Evolutionary conservation across 2,329 filamentous ascomycete species (phyloP), one percentile per base, ranked within the genome.

Genomic region (Cadophora sp.): DNA sequence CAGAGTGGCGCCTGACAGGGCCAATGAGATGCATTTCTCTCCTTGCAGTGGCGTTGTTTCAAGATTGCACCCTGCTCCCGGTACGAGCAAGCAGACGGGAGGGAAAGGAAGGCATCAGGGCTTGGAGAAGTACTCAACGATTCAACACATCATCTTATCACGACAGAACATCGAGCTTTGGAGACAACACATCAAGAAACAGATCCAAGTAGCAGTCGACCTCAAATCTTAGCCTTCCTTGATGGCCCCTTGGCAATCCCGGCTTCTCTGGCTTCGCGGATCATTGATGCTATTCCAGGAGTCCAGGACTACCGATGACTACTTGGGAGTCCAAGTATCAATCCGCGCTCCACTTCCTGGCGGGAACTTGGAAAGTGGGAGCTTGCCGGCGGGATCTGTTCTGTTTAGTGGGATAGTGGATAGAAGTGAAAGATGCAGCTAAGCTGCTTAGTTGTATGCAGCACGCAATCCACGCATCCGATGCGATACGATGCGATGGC

Each of bases 41-140:
- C 59, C 59, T 48, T 50, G 59, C 59, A 62, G 59, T 62, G 59
- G 59, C 59, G 40, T 50, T 14, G 59, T 62, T 62, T 62, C 59
- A 62, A 48, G 26, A 29, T 62, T 50, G 59, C 40, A 48, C 34
- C 24, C 34, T 37, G 34, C 34, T 37, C 34, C 34, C 9, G 9
- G 34, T 37, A 11, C 34, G 7, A 37, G 34, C 34, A 37, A 37
- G 34, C 34, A 37, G 34, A 61, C 37, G 37, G 34, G 58, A 27
- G 12, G 26, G 48, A 14, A 19, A 4, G 11, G 12, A 43, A n/a
- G n/a, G n/a, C n/a, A n/a, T 16, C 12, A 5, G 40, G 37, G 12
- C 11, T 19, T 12, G 14, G 40, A 16, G 40, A 19, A 43, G 11
- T 16, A 16, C n/a, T n/a, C n/a, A n/a, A n/a, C 12, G 12, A 43